phyloP scores from a whole-genome alignment of 345 rosid species.

The Physaria fendleri region DNA sequence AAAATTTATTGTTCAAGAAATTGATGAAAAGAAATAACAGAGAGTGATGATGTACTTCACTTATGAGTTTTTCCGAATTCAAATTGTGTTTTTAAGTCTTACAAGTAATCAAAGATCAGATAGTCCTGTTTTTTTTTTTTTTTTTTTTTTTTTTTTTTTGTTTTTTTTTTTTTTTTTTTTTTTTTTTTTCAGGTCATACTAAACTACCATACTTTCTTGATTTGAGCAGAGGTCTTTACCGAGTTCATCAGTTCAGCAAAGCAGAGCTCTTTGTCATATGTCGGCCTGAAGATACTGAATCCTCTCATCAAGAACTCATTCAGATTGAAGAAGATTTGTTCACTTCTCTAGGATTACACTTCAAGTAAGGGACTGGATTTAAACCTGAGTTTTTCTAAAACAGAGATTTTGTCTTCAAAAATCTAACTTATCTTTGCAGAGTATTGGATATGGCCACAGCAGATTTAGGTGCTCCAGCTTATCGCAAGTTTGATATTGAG shows the following conservation, averaged over 20 bases:
- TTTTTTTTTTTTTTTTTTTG: too few species aligned
- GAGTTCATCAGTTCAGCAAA: constrained; percentile 96
- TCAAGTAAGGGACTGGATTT: constrained; percentile 42
- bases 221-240: constrained; percentile 78
- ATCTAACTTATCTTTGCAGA: constrained; percentile 38
- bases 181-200: too few species aligned
- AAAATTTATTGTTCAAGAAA: too few species aligned
- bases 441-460: constrained; percentile 83
- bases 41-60: too few species aligned
- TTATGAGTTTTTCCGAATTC: too few species aligned
- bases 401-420: background rate
- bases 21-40: background rate
- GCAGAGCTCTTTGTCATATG: constrained; percentile 83
- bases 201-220: background rate
- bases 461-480: constrained; percentile 94
- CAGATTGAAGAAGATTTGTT: constrained; percentile 83
- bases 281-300: constrained; percentile 66
- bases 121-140: too few species aligned
- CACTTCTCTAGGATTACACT: constrained; percentile 72
- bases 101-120: too few species aligned
- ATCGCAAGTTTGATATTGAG: constrained; percentile 88
- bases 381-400: background rate
- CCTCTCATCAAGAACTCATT: constrained; percentile 69
- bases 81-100: too few species aligned
- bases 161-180: too few species aligned